phyloP scores from a whole-genome alignment of 2,329 filamentous ascomycete species.

The Dactylellina drechsleri region DNA sequence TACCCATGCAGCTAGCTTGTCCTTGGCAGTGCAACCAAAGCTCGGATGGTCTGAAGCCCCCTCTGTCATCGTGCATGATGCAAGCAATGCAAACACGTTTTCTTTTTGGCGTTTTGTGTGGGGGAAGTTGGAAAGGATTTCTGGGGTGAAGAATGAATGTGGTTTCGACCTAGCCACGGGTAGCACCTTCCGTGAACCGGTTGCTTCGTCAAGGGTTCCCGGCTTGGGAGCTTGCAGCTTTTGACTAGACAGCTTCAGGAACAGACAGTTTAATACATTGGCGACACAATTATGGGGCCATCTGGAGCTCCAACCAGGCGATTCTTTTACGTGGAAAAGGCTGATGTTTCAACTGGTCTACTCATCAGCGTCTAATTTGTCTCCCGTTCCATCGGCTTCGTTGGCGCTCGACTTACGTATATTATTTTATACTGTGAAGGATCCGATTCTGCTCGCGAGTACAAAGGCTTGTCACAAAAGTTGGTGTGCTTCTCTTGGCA shows the following conservation, averaged over 20 bases:
- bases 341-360: not conserved
- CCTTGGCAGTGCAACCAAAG: conserved; percentile 48
- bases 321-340: conserved; percentile 36
- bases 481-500: no score
- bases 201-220: conserved; percentile 42
- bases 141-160: conserved; percentile 15
- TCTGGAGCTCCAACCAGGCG: conserved; percentile 14
- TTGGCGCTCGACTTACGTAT: not conserved
- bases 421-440: conserved; percentile 31
- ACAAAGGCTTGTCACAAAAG: no score
- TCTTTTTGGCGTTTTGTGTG: not conserved
- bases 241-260: conserved; percentile 45
- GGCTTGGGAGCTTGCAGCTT: conserved; percentile 20
- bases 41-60: conserved; percentile 38
- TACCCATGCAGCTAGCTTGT: conserved; percentile 41
- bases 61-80: conserved; percentile 54
- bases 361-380: not conserved
- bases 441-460: conserved; percentile 26
- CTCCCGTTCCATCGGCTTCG: conserved; percentile 18
- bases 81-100: conserved; percentile 54
- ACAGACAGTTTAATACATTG: conserved; percentile 20
- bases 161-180: conserved; percentile 28
- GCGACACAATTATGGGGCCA: conserved; percentile 28
- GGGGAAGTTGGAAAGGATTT: conserved; percentile 1
- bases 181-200: conserved; percentile 34